These are phyloP conservation scores for Neopestalotiopsis clavispora DNA, from an alignment of 2,329 filamentous ascomycete species.

Conservation along the genomic window DNA sequence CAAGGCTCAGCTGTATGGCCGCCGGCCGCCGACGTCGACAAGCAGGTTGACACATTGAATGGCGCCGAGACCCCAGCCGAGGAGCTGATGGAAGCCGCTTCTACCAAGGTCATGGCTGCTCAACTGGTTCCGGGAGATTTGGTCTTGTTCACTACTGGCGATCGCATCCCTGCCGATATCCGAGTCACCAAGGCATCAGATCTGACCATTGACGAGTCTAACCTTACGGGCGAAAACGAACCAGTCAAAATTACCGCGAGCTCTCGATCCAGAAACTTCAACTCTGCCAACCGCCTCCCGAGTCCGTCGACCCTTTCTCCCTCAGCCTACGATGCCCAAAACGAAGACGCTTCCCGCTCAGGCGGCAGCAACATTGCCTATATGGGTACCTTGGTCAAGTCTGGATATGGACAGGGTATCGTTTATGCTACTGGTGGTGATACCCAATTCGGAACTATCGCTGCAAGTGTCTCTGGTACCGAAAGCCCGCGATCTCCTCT, in stretches of 20 bases:
- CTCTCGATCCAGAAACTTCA: constrained; percentile 45
- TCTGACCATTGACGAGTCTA: constrained; percentile 93
- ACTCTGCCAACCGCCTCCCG: constrained; percentile 39
- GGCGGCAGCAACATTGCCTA: constrained; percentile 92
- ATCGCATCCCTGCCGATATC: constrained; percentile 95
- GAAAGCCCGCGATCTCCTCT: constrained; percentile 94
- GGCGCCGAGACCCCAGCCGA: constrained; percentile 66
- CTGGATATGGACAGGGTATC: constrained; percentile 92
- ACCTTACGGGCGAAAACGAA: constrained; percentile 95
- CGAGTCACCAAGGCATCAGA: constrained; percentile 90
- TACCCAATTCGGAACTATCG: constrained; percentile 96
- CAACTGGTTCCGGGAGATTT: constrained; percentile 92
- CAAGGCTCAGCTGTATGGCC: constrained; percentile 52
- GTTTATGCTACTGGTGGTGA: constrained; percentile 95
- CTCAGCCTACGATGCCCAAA: constrained; percentile 59
- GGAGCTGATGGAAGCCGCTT: constrained; percentile 71
- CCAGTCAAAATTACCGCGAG: constrained; percentile 81
- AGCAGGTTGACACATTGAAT: constrained; percentile 53
- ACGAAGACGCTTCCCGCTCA: constrained; percentile 70
- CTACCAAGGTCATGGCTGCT: constrained; percentile 83
- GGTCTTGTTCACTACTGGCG: constrained; percentile 92
- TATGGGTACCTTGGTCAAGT: constrained; percentile 96
- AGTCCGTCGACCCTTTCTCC: constrained; percentile 55
- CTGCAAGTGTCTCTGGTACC: constrained; percentile 90
- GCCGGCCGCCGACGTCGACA: constrained; percentile 44